Evolutionary conservation across 2,329 filamentous ascomycete species (phyloP).

Genomic region (Epichloe elymi): DNA sequence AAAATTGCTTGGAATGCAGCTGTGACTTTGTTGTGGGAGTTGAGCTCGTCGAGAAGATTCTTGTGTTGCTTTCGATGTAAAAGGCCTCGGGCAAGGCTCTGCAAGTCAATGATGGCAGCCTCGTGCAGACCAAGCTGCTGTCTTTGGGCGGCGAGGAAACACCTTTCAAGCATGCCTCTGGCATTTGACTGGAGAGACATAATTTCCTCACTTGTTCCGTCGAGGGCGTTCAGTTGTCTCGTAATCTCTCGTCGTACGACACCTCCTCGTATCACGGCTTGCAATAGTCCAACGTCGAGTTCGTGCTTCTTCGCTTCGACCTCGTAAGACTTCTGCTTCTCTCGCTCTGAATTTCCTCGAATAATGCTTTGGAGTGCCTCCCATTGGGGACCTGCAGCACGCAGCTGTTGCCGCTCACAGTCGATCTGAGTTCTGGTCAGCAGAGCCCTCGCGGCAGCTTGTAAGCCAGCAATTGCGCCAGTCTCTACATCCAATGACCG

Average conservation of each 20-base stretch:
- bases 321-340: constrained; percentile 29
- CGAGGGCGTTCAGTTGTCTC: constrained; percentile 33
- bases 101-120: constrained; percentile 45
- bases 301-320: constrained; percentile 33
- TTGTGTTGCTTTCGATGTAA: constrained; percentile 47
- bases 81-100: constrained; percentile 54
- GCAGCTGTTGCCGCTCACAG: constrained; percentile 36
- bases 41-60: constrained; percentile 55
- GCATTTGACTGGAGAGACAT: constrained; percentile 43
- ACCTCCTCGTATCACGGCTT: constrained; percentile 39
- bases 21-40: constrained; percentile 53
- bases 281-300: constrained; percentile 32
- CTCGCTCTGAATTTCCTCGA: constrained; percentile 36
- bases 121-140: constrained; percentile 46
- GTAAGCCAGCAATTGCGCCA: constrained; percentile 40
- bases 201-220: constrained; percentile 31
- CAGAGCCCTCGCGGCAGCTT: constrained; percentile 53
- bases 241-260: constrained; percentile 39
- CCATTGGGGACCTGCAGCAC: constrained; percentile 36
- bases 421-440: constrained; percentile 42
- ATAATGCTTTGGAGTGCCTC: constrained; percentile 27
- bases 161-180: constrained; percentile 48
- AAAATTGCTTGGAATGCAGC: constrained; percentile 60
- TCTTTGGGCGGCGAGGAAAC: constrained; percentile 33
- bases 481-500: constrained; percentile 37